These are phyloP conservation scores for Colletotrichum agaves DNA, from an alignment of 2,329 filamentous ascomycete genomes.

Conservation along the genomic window DNA sequence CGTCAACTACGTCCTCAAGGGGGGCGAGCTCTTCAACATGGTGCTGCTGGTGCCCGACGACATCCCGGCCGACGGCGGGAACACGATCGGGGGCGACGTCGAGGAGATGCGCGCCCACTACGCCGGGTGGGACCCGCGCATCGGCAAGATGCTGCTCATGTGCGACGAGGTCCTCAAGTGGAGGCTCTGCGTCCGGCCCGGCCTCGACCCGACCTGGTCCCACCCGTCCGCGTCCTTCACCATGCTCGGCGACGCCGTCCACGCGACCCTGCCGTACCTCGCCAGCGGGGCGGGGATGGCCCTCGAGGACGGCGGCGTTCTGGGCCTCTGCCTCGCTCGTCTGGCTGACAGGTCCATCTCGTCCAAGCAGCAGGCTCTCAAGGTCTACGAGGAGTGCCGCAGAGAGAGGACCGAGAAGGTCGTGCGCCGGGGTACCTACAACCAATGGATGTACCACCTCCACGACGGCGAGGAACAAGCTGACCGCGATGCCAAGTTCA, in stretches of 20 bases:
- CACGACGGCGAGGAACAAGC: conserved; percentile 67
- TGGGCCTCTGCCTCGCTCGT: conserved; percentile 64
- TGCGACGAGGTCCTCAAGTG: conserved; percentile 70
- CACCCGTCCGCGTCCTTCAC: conserved; percentile 66
- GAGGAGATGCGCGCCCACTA: conserved; percentile 60
- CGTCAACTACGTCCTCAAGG: conserved; percentile 44
- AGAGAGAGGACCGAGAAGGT: conserved; percentile 68
- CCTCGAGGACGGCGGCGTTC: conserved; percentile 68
- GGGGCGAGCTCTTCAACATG: conserved; percentile 44
- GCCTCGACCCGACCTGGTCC: conserved; percentile 63
- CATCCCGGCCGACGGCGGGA: conserved; percentile 44
- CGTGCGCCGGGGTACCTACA: conserved; percentile 67
- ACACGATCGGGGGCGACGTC: conserved; percentile 58
- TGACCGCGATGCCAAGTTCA: conserved; percentile 57
- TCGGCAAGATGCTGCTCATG: conserved; percentile 65
- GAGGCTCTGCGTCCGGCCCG: conserved; percentile 66
- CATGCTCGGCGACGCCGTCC: conserved; percentile 71
- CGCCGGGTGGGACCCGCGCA: conserved; percentile 66
- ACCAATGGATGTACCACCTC: conserved; percentile 71
- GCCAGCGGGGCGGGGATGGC: conserved; percentile 68
- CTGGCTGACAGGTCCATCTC: conserved; percentile 52
- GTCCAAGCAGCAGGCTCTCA: conserved; percentile 48
- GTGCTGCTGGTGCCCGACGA: conserved; percentile 57
- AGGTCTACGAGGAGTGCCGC: conserved; percentile 67
- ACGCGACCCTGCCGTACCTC: conserved; percentile 72